Evolutionary conservation across 1,284 basidiomycete species (phyloP).

Genomic region (Apiotrichum laibachii): DNA sequence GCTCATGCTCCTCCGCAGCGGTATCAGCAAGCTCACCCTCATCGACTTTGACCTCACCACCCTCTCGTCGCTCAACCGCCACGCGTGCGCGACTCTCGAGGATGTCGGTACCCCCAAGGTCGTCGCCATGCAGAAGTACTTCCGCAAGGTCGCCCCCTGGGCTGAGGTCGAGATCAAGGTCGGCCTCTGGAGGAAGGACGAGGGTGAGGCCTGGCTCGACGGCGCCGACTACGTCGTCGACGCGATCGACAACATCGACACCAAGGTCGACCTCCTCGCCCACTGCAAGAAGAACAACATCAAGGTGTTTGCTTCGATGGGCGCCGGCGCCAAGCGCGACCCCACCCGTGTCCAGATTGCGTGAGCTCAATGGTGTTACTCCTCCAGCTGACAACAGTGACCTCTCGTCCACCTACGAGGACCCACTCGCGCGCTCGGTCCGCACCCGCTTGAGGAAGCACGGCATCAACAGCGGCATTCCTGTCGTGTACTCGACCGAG

Average conservation of each 20-base stretch:
- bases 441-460: constrained; percentile 71
- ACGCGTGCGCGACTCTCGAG: constrained; percentile 83
- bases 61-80: constrained; percentile 85
- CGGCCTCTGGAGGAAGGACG: constrained; percentile 77
- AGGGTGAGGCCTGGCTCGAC: constrained; percentile 65
- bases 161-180: constrained; percentile 69
- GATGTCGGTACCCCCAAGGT: constrained; percentile 97
- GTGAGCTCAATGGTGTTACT: constrained; percentile 31
- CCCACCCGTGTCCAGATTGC: constrained; percentile 90
- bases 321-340: constrained; percentile 93
- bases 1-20: constrained; percentile 77
- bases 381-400: constrained; percentile 57
- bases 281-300: constrained; percentile 73
- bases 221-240: constrained; percentile 90
- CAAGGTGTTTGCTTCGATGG: constrained; percentile 95
- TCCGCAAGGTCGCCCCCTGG: constrained; percentile 65
- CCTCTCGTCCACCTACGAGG: constrained; percentile 88
- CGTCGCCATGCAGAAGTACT: constrained; percentile 70
- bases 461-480: constrained; percentile 71
- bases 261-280: constrained; percentile 84
- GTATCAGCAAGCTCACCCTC: constrained; percentile 52
- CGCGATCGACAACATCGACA: constrained; percentile 94
- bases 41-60: constrained; percentile 85
- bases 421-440: constrained; percentile 89
- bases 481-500: constrained; percentile 96